Base-by-base conservation (phyloP, 2,329 filamentous ascomycete genomes). In the Laburnicola sp. region DNA sequence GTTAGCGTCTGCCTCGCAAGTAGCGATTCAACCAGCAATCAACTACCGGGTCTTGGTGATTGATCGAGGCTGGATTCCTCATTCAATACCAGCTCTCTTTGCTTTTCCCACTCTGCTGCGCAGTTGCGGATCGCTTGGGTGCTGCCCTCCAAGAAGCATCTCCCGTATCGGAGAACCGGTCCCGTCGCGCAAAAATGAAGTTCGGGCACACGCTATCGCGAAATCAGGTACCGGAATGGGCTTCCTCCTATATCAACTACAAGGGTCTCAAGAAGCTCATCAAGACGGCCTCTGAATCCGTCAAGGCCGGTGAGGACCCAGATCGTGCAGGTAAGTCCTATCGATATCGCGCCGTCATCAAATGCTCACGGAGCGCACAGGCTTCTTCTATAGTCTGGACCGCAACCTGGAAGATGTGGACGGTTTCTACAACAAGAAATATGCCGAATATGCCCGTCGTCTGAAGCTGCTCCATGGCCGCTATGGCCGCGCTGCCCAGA, bases 401-500 rank as follows among this genome's bases (percentile, higher is more conserved):
- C 89, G 94, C 65, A 97, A 97, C 71, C 86, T 99, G 68, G 94
- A 99, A 79, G 89, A 96, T 75, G 93, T 99, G 72, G 91, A 97
- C 74, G 84, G 84, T 45, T 97, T 99, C 74, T 97, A 97, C 80
- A 97, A 96, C 77, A 95, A 92, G 73, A 97, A 97, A 72, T 91
- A 91, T 68, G 82, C 85, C 55, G 93, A 97, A 64, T 87, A 87
- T 56, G 86, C 87, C 32, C 87, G 94, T 54, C 86, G 93, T 31
- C 79, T 97, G 60, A 91, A 90, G 62, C 82, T 97, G 10, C 80
- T 97, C 25, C 87, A 95, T 72, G 90, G 94, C 60, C 86, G 91
- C 58, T 97, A 96, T 78, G 92, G 91, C 59, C 82, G 85, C 56
- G 82, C 84, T 9, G 81, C 86, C 46, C 86, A 91, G 50, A 77